Evolutionary conservation across 768 basidiomycete species (phyloP).

Genomic region (Rubroboletus pulcherrimus): DNA sequence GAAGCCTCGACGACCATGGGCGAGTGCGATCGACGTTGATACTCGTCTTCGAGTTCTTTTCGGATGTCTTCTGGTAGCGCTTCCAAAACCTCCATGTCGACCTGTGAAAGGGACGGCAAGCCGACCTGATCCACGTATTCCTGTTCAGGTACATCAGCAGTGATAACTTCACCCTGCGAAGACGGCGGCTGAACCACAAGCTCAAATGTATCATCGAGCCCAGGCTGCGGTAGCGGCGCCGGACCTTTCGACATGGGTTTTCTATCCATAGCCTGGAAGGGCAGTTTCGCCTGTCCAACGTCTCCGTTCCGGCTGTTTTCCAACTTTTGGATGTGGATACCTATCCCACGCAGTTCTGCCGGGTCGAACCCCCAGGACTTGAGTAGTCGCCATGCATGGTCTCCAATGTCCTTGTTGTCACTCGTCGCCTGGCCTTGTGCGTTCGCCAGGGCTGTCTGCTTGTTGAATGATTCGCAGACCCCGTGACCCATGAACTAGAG

Average conservation of each 20-base stretch:
- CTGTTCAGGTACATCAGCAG: conserved; percentile 2
- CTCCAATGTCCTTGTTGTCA: conserved; percentile 66
- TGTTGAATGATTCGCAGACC: conserved; percentile 75
- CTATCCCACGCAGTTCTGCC: conserved; percentile 85
- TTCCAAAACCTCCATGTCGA: conserved; percentile 66
- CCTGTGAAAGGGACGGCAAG: conserved; percentile 71
- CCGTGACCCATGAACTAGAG: conserved; percentile 89
- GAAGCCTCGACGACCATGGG: conserved; percentile 33
- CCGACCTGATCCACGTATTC: conserved; percentile 29
- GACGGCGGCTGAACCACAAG: conserved; percentile 34
- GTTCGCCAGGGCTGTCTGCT: conserved; percentile 58
- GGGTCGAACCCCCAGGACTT: conserved; percentile 74
- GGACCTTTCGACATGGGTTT: background rate
- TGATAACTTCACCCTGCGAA: conserved; percentile 25
- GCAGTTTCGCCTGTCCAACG: conserved; percentile 56
- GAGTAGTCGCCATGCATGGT: conserved; percentile 73
- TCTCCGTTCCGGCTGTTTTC: conserved; percentile 46
- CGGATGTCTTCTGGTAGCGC: conserved; percentile 69
- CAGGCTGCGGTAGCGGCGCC: conserved; percentile 3
- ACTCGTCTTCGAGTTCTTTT: conserved; percentile 64
- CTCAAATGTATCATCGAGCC: conserved; percentile 6
- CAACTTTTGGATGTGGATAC: conserved; percentile 87
- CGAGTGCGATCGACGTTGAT: conserved; percentile 55
- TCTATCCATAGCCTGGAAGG: conserved; percentile 43
- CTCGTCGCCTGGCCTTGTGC: conserved; percentile 68